A percentile compares a stretch with the other conserved stretches of the same genome.
phyloP scores from a whole-genome alignment of 2,329 filamentous ascomycete species.

The Fusarium albosuccineum region DNA sequence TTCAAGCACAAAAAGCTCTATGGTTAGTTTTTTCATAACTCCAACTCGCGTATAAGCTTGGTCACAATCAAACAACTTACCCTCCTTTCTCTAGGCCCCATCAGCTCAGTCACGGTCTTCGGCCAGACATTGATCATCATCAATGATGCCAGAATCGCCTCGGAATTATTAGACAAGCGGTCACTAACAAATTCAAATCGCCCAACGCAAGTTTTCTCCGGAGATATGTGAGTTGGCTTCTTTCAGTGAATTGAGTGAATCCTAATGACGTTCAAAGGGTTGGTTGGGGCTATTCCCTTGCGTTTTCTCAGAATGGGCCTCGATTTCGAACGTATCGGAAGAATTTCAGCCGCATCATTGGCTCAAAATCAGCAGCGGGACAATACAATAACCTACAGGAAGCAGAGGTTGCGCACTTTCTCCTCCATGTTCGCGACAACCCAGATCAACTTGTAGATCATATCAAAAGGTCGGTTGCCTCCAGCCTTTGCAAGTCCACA shows the following conservation, averaged over 20 bases:
- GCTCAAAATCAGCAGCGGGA: conserved; percentile 54
- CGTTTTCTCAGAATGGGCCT: conserved; percentile 52
- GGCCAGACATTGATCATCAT: conserved; percentile 58
- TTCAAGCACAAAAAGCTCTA: conserved; percentile 33
- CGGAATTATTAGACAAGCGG: conserved; percentile 52
- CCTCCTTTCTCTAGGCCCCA: conserved; percentile 56
- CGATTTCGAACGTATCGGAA: conserved; percentile 59
- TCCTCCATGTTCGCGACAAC: conserved; percentile 50
- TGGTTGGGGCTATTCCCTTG: conserved; percentile 50
- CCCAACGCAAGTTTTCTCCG: conserved; percentile 26
- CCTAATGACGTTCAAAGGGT: conserved; percentile 3
- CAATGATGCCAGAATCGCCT: conserved; percentile 52
- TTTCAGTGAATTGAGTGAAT: background rate
- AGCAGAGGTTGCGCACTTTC: conserved; percentile 50
- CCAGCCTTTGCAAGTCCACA: background rate
- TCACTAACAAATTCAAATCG: conserved; percentile 26
- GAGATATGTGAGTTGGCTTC: conserved; percentile 24
- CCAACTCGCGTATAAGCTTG: background rate
- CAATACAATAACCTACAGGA: conserved; percentile 59
- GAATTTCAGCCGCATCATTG: conserved; percentile 58
- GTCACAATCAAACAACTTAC: too few species aligned
- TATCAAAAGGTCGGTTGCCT: conserved; percentile 54
- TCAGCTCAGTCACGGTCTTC: conserved; percentile 53
- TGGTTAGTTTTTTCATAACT: conserved; percentile 1
- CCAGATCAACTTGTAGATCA: conserved; percentile 56